Percentiles rank a stretch among this genome's conserved stretches.
These are phyloP conservation scores for Pichia sp. DNA, from an alignment of 1,139 yeast genomes.

Conservation along the genomic window DNA sequence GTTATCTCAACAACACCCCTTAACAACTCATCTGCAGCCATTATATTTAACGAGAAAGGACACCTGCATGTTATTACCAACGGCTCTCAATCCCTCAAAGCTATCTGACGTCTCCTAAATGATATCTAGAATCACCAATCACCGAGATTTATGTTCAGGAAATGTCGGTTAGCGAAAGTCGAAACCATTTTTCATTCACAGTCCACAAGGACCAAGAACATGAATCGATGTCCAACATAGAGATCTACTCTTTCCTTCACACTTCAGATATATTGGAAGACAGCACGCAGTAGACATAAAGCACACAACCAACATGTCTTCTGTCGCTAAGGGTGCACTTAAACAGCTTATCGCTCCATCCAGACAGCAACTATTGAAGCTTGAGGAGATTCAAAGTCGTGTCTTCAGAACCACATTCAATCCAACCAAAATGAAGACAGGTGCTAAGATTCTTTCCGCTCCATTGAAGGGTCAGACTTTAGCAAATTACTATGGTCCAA, in stretches of 20 bases:
- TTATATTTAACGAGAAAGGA: not conserved
- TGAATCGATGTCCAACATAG: too few relatives aligned
- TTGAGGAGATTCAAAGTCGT: conserved; percentile 50
- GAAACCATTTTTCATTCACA: too few relatives aligned
- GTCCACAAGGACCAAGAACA: too few relatives aligned
- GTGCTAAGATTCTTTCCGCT: conserved; percentile 64
- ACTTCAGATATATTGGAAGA: too few relatives aligned
- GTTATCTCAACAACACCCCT: conserved; percentile 19
- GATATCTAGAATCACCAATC: too few relatives aligned
- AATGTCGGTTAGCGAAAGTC: too few relatives aligned
- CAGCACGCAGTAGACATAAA: too few relatives aligned
- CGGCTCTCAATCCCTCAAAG: too few relatives aligned
- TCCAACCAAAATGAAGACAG: conserved; percentile 66
- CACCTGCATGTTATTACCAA: too few relatives aligned
- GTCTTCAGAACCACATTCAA: conserved; percentile 62
- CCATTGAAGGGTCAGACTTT: conserved; percentile 72
- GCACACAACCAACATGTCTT: conserved; percentile 10
- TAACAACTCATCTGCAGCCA: not conserved
- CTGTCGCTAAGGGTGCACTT: conserved; percentile 4
- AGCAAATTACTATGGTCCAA: conserved; percentile 69
- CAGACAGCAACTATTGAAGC: conserved; percentile 39
- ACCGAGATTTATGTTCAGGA: too few relatives aligned
- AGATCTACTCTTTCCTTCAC: too few relatives aligned
- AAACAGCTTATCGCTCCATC: conserved; percentile 8
- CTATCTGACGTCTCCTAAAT: too few relatives aligned